A percentile compares a stretch with the other conserved stretches of the same genome.
These are phyloP conservation scores for Aspergillus ruber DNA, from an alignment of 2,329 filamentous ascomycete species.

Conservation along the genomic window DNA sequence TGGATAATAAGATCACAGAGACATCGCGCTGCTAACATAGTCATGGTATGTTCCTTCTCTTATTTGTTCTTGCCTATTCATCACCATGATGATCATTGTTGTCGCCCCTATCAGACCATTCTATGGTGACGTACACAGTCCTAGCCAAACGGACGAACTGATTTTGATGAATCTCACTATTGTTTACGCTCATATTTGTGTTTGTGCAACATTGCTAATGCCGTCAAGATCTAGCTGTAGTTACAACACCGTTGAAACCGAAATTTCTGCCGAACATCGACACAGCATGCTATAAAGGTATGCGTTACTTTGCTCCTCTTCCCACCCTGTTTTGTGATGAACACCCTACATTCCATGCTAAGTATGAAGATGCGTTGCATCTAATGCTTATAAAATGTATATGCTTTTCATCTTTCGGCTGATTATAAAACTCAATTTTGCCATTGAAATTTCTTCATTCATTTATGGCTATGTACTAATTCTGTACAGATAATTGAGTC, in stretches of 20 bases:
- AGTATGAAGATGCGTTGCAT: conserved; percentile 48
- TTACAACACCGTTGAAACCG: neutral
- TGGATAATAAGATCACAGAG: neutral
- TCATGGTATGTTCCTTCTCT: conserved; percentile 21
- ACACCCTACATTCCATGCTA: conserved; percentile 56
- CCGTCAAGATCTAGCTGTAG: conserved; percentile 1
- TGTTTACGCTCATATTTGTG: conserved; percentile 6
- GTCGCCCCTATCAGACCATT: conserved; percentile 59
- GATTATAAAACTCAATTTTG: conserved; percentile 32
- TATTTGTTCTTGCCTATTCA: conserved; percentile 4
- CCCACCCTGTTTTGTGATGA: conserved; percentile 41
- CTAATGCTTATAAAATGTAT: conserved; percentile 52
- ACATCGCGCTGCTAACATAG: conserved; percentile 8
- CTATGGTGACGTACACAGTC: conserved; percentile 56
- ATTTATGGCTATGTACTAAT: conserved; percentile 21
- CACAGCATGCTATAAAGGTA: conserved; percentile 12
- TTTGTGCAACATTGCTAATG: neutral
- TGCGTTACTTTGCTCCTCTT: conserved; percentile 9
- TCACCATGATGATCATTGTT: conserved; percentile 52
- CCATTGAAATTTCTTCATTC: conserved; percentile 4
- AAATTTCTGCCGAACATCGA: conserved; percentile 3
- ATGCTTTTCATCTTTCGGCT: conserved; percentile 62
- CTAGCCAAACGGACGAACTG: conserved; percentile 57
- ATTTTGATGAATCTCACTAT: conserved; percentile 14
- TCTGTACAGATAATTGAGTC: conserved; percentile 7